phyloP scores from a whole-genome alignment of 176 grass and related monocot genomes.

The Cenchrus americanus region DNA sequence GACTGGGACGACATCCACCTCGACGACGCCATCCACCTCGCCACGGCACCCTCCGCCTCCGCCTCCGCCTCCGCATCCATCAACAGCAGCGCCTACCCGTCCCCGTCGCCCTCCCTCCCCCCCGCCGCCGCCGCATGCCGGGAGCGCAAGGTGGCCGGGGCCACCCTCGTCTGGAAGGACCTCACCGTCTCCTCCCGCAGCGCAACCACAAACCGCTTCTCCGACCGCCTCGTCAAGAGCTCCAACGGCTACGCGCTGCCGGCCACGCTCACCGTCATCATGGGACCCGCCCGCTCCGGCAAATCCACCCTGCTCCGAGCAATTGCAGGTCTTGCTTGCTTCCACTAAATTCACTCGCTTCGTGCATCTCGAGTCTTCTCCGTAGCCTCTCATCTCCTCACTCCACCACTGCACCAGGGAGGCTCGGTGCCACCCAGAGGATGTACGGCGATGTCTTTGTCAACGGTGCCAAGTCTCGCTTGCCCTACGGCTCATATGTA shows the following conservation, averaged over 20 bases:
- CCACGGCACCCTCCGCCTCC: slow-evolving; percentile 43
- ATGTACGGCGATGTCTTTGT: slow-evolving; percentile 85
- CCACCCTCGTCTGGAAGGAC: slow-evolving; percentile 88
- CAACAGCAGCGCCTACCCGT: slow-evolving; percentile 67
- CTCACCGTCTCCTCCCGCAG: slow-evolving; percentile 69
- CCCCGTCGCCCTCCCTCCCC: slow-evolving; percentile 48
- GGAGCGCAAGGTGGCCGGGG: slow-evolving; percentile 77
- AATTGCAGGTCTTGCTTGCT: slow-evolving; percentile 59
- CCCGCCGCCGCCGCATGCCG: slow-evolving; percentile 26
- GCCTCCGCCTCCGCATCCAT: slow-evolving; percentile 32
- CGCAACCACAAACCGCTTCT: slow-evolving; percentile 40
- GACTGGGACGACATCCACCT: slow-evolving; percentile 93
- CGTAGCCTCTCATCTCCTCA: background rate
- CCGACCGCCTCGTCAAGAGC: slow-evolving; percentile 77
- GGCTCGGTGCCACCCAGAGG: slow-evolving; percentile 55
- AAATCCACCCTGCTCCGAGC: slow-evolving; percentile 89
- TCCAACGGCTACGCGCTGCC: slow-evolving; percentile 90
- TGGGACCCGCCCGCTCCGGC: slow-evolving; percentile 86
- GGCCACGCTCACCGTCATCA: slow-evolving; percentile 90
- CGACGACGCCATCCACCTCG: slow-evolving; percentile 56
- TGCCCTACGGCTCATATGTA: slow-evolving; percentile 96
- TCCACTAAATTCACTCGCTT: background rate
- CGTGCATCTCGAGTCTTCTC: too few species aligned
- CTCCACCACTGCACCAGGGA: slow-evolving; percentile 43
- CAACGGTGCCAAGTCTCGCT: slow-evolving; percentile 68